Evolutionary conservation across 345 rosid species (phyloP).

Genomic region (Bretschneidera sinensis): DNA sequence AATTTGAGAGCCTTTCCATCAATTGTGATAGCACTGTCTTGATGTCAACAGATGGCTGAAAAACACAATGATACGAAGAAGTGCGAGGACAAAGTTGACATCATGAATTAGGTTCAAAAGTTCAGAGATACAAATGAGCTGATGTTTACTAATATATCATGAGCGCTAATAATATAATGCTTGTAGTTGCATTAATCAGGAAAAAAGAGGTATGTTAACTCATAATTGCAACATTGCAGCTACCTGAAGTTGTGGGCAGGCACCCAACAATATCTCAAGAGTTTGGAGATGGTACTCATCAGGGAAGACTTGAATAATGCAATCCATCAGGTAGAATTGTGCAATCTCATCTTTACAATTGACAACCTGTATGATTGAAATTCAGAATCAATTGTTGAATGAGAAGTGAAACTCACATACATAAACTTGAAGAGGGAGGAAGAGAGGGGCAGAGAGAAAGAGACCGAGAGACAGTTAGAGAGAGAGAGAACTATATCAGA

Average conservation of each 20-base stretch:
- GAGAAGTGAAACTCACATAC: slow-evolving; percentile 8
- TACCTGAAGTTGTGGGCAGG: slow-evolving; percentile 98
- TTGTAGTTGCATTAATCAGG: too few relatives aligned
- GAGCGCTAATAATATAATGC: neutral
- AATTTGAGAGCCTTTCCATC: slow-evolving; percentile 97
- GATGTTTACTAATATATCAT: neutral
- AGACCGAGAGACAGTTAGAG: too few relatives aligned
- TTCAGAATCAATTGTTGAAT: slow-evolving; percentile 1
- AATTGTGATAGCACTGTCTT: slow-evolving; percentile 92
- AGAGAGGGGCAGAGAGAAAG: too few relatives aligned
- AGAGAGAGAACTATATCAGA: slow-evolving; percentile 16
- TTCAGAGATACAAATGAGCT: neutral
- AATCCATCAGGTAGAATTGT: slow-evolving; percentile 93
- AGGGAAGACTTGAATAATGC: slow-evolving; percentile 98
- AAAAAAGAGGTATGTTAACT: too few relatives aligned
- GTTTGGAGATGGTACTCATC: slow-evolving; percentile 99
- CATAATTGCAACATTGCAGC: neutral
- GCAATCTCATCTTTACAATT: slow-evolving; percentile 98
- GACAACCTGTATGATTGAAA: slow-evolving; percentile 58
- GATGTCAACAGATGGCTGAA: slow-evolving; percentile 90
- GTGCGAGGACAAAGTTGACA: neutral
- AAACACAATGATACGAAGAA: slow-evolving; percentile 20
- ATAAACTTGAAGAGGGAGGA: slow-evolving; percentile 9
- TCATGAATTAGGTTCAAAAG: neutral
- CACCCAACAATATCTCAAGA: slow-evolving; percentile 86